These are phyloP conservation scores for Coniferiporia weirii DNA, from an alignment of 1,284 basidiomycete species.

Conservation along the genomic window DNA sequence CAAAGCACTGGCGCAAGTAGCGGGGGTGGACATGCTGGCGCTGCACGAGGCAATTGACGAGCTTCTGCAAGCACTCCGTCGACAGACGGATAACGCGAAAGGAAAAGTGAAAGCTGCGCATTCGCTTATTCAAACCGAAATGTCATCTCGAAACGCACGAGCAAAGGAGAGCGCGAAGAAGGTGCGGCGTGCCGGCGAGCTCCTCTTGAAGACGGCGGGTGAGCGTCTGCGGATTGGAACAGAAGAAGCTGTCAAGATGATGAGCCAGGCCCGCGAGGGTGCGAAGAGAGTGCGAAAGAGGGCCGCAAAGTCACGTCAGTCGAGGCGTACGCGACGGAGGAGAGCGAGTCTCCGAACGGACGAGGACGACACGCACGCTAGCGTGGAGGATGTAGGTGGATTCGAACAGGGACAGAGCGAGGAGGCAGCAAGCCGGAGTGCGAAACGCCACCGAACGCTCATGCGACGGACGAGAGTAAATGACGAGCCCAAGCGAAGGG, in stretches of 20 bases:
- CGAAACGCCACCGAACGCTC: constrained; percentile 1
- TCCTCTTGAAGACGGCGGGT: constrained; percentile 9
- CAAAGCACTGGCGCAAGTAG: constrained; percentile 11
- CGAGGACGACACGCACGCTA: background rate
- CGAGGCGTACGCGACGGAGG: constrained; percentile 5
- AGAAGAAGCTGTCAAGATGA: constrained; percentile 3
- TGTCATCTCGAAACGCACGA: constrained; percentile 12
- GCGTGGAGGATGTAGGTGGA: background rate
- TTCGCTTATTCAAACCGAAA: background rate
- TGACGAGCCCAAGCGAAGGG: background rate
- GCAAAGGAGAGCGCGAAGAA: constrained; percentile 16
- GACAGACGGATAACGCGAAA: constrained; percentile 7
- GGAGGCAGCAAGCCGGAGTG: background rate
- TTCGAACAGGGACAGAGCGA: background rate
- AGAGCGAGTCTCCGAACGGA: background rate
- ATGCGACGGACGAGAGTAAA: background rate
- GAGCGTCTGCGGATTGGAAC: constrained; percentile 4
- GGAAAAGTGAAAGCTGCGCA: background rate
- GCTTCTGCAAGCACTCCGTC: constrained; percentile 6
- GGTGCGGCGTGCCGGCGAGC: constrained; percentile 13
- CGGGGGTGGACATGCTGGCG: constrained; percentile 9
- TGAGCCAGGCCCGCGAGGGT: constrained; percentile 10
- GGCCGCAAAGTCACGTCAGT: constrained; percentile 5
- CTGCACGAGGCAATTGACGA: constrained; percentile 17
- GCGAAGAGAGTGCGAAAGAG: background rate